Percentiles rank a stretch among this genome's conserved stretches.
These are phyloP conservation scores for Colletotrichum sp. DNA, from an alignment of 2,329 filamentous ascomycete species.

Conservation along the genomic window DNA sequence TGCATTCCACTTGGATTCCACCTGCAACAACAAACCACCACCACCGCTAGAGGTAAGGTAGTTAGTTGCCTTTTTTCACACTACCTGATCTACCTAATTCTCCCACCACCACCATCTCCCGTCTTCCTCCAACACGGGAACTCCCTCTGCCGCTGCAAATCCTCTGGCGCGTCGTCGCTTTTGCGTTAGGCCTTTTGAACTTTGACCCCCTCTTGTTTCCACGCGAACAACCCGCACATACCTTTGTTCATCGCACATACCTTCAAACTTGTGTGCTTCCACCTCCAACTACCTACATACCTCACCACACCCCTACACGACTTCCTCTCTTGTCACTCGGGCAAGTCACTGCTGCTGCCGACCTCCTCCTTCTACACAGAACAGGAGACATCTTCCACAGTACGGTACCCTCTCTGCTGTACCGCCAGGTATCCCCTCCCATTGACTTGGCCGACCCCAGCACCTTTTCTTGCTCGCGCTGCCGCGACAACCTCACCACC, in stretches of 20 bases:
- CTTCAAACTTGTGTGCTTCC: not conserved
- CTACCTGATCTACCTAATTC: not conserved
- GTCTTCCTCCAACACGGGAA: not conserved
- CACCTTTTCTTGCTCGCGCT: not conserved
- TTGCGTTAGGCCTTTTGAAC: not conserved
- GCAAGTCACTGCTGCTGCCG: not conserved
- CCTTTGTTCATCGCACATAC: not conserved
- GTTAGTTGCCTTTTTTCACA: not conserved
- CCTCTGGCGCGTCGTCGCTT: not conserved
- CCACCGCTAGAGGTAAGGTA: not conserved
- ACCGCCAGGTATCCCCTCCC: not conserved
- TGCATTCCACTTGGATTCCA: not conserved
- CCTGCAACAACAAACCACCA: not conserved
- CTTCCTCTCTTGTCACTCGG: not conserved
- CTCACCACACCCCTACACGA: not conserved
- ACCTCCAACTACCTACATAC: not conserved
- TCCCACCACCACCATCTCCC: not conserved
- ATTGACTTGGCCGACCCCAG: not conserved
- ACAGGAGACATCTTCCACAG: not conserved
- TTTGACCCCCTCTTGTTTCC: conserved; percentile 10
- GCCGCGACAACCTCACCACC: conserved; percentile 10
- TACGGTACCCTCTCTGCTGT: not conserved
- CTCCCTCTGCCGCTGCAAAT: not conserved
- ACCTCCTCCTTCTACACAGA: not conserved
- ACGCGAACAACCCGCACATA: conserved; percentile 11